Evolutionary conservation across 2,329 filamentous ascomycete species (phyloP).

Genomic region (Elsinoe ampelina): DNA sequence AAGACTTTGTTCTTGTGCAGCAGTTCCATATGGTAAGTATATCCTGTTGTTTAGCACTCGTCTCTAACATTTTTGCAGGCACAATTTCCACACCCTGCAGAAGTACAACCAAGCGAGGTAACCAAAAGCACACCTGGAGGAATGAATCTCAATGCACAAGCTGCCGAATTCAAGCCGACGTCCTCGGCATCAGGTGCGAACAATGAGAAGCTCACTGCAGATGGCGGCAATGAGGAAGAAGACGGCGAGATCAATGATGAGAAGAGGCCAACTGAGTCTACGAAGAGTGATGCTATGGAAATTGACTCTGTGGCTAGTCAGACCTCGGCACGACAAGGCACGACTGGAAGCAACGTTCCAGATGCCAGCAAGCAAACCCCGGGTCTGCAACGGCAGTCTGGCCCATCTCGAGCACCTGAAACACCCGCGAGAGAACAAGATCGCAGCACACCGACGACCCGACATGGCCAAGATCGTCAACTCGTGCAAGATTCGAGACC

Average conservation of each 20-base stretch:
- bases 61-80: neutral
- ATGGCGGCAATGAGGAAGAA: slow-evolving; percentile 36
- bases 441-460: neutral
- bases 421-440: neutral
- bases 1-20: slow-evolving; percentile 64
- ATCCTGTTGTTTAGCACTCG: neutral
- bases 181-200: slow-evolving; percentile 23
- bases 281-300: slow-evolving; percentile 17
- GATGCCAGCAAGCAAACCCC: neutral
- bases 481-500: slow-evolving; percentile 24
- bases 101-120: slow-evolving; percentile 26
- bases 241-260: slow-evolving; percentile 65
- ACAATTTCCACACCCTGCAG: slow-evolving; percentile 1
- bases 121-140: slow-evolving; percentile 35
- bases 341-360: neutral
- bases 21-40: slow-evolving; percentile 57
- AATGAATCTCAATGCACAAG: slow-evolving; percentile 43
- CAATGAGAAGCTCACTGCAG: neutral
- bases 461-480: slow-evolving; percentile 13
- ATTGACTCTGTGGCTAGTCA: neutral
- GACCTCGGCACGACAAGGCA: neutral
- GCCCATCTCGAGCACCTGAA: neutral
- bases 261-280: slow-evolving; percentile 27
- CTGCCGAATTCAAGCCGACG: slow-evolving; percentile 54
- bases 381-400: neutral